Conservation (phyloP, 2,329 filamentous ascomycete species). For the Aureobasidium subglaciale region DNA sequence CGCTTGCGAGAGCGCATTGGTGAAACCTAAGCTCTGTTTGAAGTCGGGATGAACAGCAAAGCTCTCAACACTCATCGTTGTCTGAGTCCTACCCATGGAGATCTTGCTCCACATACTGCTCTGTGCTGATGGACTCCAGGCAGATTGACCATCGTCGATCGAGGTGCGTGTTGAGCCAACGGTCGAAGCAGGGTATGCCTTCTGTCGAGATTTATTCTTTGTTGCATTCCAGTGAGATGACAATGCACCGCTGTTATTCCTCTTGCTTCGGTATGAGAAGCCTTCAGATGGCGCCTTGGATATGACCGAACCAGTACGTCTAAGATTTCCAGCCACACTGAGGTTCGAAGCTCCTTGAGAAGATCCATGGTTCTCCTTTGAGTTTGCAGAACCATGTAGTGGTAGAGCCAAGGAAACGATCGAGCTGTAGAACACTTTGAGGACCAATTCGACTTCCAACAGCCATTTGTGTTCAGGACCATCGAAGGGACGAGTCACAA, state of each 20-base stretch:
- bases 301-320: slow-evolving; percentile 80
- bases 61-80: slow-evolving; percentile 87
- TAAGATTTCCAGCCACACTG: slow-evolving; percentile 60
- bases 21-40: slow-evolving; percentile 94
- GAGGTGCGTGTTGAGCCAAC: slow-evolving; percentile 89
- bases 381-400: slow-evolving; percentile 63
- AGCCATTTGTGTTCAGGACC: slow-evolving; percentile 79
- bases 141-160: slow-evolving; percentile 79
- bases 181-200: slow-evolving; percentile 68
- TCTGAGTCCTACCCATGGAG: slow-evolving; percentile 82
- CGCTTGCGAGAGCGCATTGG: slow-evolving; percentile 90
- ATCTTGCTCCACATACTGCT: slow-evolving; percentile 97
- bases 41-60: slow-evolving; percentile 71
- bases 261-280: slow-evolving; percentile 60
- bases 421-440: slow-evolving; percentile 86
- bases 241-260: slow-evolving; percentile 57
- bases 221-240: slow-evolving; percentile 69
- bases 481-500: slow-evolving; percentile 70
- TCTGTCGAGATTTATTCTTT: slow-evolving; percentile 76
- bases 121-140: slow-evolving; percentile 83
- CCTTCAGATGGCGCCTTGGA: slow-evolving; percentile 89
- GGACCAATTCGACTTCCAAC: slow-evolving; percentile 75
- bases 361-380: slow-evolving; percentile 20
- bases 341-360: slow-evolving; percentile 37
- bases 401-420: slow-evolving; percentile 84